These are phyloP conservation scores for Cryptosporidium parvum DNA, from an alignment of 169 alveolate species.

Conservation along the genomic window DNA sequence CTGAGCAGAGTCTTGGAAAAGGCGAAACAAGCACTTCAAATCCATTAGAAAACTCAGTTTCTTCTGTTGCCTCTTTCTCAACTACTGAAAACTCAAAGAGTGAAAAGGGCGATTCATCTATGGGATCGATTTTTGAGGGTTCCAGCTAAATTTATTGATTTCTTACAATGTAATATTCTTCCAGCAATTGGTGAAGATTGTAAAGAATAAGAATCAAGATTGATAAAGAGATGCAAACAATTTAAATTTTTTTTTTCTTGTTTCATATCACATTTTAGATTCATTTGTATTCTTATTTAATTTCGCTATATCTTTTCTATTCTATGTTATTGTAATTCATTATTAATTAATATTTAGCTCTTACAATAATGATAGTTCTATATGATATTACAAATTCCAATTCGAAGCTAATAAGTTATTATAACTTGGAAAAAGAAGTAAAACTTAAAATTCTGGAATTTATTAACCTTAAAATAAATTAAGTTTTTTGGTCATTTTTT, in stretches of 20 bases:
- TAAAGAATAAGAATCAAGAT: background rate
- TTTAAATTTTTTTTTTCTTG: background rate
- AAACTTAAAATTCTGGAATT: too few species aligned
- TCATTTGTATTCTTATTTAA: background rate
- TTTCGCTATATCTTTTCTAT: background rate
- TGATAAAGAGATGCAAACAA: background rate
- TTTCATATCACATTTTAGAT: background rate
- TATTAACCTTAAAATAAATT: too few species aligned
- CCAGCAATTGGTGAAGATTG: background rate
- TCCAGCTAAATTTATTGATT: background rate
- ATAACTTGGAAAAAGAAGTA: background rate
- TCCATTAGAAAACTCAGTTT: background rate
- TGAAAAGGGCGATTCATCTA: conserved; percentile 1
- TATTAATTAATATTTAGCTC: background rate
- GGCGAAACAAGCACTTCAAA: conserved; percentile 7
- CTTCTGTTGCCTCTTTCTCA: background rate
- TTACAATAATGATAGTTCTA: background rate
- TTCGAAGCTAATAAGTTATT: too few species aligned
- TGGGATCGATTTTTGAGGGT: conserved; percentile 9
- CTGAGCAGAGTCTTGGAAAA: conserved; percentile 5
- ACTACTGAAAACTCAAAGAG: background rate
- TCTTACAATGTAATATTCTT: background rate
- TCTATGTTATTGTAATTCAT: background rate
- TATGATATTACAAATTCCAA: background rate
- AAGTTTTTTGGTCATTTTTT: too few species aligned